Evolutionary conservation across 371 early-diverging fungal species (phyloP), one percentile per base, ranked within the genome.

Genomic region (Zancudomyces culisetae): DNA sequence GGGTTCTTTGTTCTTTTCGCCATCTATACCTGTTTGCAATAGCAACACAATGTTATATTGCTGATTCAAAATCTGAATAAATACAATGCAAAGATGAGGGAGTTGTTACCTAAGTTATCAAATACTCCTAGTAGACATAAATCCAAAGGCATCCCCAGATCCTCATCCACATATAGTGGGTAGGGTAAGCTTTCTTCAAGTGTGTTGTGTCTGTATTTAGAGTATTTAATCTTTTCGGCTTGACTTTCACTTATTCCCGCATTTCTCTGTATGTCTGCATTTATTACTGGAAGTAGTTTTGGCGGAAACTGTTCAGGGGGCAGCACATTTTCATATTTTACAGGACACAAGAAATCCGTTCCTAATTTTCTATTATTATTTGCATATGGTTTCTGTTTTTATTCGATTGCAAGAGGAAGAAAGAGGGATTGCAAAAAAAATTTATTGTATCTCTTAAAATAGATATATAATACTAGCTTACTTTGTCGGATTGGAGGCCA

Each of bases 261-360:
- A 26, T 48, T 27, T 4, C n/a, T n/a, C 4, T 6, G 8, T 4
- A 24, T 26, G 12, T 10, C 20, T 8, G 67, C 45, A 43, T 65
- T 61, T 1, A 61, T 62, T 54, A 76, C 65, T 2, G 74, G 69
- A 15, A 90, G 66, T 30, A 90, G 76, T 59, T 90, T 90, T 23
- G 87, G 86, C 51, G 78, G 77, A 58, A 84, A 83, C 0, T 87
- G 86, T n/a, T 80, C 68, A 15, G 72, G 66, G 8, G 90, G 90
- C 4, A 87, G 72, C n/a, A 70, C 70, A 69, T 86, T 87, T 26
- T 74, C 70, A 63, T 82, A 87, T 26, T 77, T 72, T 30, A 80
- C 75, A 53, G 74, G 76, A 71, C 81, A 87, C 20, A 81, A 69
- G 59, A 84, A 87, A 64, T 86, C 86, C 30, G 73, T 68, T 42